Conservation (phyloP, 495 filamentous ascomycete species). For the Tricharina praecox region DNA sequence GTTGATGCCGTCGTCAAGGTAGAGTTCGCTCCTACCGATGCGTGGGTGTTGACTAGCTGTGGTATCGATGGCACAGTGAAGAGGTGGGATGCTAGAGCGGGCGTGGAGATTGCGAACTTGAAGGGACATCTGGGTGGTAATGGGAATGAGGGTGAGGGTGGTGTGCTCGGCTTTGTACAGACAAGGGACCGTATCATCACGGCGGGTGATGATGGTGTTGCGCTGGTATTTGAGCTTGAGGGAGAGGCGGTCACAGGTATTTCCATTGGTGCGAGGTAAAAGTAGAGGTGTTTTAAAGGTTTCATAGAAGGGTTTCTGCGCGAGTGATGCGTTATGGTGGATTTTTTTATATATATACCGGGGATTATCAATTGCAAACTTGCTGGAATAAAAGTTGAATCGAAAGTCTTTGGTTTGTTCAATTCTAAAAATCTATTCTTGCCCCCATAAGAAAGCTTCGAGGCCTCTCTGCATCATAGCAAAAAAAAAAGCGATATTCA, state of each 20-base stretch:
- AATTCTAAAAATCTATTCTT: too few relatives aligned
- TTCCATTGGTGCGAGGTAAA: neutral
- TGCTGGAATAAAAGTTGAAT: too few relatives aligned
- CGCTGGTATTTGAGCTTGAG: conserved; percentile 16
- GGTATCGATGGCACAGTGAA: conserved; percentile 78
- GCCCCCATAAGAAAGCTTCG: too few relatives aligned
- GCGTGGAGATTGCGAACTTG: conserved; percentile 42
- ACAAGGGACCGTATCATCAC: conserved; percentile 61
- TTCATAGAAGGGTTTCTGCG: too few relatives aligned
- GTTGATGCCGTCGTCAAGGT: conserved; percentile 81
- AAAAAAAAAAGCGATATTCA: too few relatives aligned
- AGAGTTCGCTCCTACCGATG: conserved; percentile 43
- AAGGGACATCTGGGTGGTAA: conserved; percentile 76
- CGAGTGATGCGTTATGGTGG: too few relatives aligned
- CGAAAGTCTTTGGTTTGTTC: too few relatives aligned
- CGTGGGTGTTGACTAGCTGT: conserved; percentile 59
- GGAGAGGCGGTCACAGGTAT: neutral
- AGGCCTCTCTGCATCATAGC: too few relatives aligned
- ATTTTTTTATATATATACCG: too few relatives aligned
- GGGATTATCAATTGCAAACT: too few relatives aligned
- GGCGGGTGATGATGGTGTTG: conserved; percentile 57
- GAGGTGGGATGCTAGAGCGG: conserved; percentile 73
- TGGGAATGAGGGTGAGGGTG: conserved; percentile 60
- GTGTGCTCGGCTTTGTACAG: conserved; percentile 80
- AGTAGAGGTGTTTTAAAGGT: too few relatives aligned